Evolutionary conservation across 139 green algal species (phyloP).

Genomic region (Chlorella sp.): DNA sequence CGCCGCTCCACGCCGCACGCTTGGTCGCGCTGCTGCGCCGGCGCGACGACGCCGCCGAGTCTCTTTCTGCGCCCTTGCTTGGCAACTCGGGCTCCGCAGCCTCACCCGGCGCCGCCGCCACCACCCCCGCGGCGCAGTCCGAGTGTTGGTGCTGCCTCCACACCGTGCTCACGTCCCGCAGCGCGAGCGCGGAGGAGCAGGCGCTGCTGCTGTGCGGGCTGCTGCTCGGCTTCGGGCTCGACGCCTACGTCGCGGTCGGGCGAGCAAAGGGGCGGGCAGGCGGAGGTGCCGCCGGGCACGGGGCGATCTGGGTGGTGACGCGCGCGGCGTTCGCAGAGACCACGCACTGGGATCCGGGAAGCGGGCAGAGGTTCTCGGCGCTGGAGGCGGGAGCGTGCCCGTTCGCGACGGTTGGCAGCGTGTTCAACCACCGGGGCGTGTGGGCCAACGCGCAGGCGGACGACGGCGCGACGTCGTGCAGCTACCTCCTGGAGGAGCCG

Average conservation of each 20-base stretch:
- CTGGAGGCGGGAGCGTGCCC: conserved; percentile 28
- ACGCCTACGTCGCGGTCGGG: conserved; percentile 46
- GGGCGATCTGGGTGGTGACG: conserved; percentile 47
- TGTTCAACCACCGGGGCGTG: conserved; percentile 48
- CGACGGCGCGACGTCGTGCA: not conserved
- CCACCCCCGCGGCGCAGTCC: not conserved
- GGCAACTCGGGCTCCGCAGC: not conserved
- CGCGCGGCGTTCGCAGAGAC: conserved; percentile 14
- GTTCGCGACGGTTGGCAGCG: conserved; percentile 31
- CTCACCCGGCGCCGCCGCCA: conserved; percentile 9
- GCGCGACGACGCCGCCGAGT: conserved; percentile 11
- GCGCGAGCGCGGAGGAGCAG: conserved; percentile 16
- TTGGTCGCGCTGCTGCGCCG: conserved; percentile 29
- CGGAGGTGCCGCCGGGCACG: not conserved
- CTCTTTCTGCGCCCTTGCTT: no score
- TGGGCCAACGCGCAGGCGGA: conserved; percentile 37
- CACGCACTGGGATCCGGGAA: conserved; percentile 47
- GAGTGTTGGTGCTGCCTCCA: conserved; percentile 36
- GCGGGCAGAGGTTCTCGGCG: conserved; percentile 24
- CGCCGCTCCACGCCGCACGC: conserved; percentile 25
- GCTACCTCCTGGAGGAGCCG: conserved; percentile 17
- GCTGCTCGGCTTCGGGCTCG: conserved; percentile 54
- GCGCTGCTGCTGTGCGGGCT: conserved; percentile 18
- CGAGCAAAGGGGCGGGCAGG: conserved; percentile 23
- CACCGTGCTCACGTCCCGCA: conserved; percentile 23